These are phyloP conservation scores for Epichloe festucae DNA, from an alignment of 2,329 filamentous ascomycete genomes.

Conservation along the genomic window DNA sequence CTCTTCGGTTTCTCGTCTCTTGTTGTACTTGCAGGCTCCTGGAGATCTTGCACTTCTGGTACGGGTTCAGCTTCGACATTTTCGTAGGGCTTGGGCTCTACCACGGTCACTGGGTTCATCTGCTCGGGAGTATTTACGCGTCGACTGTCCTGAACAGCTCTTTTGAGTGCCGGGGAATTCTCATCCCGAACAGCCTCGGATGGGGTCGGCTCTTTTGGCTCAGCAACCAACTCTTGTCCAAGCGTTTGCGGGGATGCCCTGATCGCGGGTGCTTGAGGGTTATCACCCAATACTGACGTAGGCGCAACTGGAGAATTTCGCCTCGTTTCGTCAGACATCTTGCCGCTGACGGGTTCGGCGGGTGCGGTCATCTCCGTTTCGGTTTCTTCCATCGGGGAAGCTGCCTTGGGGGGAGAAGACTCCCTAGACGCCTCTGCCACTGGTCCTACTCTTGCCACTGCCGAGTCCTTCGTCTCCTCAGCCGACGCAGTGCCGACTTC, in stretches of 20 bases:
- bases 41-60: slow-evolving; percentile 16
- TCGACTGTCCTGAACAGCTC: background rate
- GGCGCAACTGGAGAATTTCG: background rate
- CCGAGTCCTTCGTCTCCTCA: slow-evolving; percentile 11
- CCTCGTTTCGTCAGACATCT: background rate
- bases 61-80: background rate
- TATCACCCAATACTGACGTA: background rate
- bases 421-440: background rate
- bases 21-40: slow-evolving; percentile 12
- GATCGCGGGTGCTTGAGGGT: background rate
- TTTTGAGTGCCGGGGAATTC: background rate
- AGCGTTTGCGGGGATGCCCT: background rate
- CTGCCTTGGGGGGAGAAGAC: slow-evolving; percentile 8
- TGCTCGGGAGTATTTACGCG: background rate
- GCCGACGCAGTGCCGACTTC: slow-evolving; percentile 13
- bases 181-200: background rate
- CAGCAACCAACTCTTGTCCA: background rate
- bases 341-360: background rate
- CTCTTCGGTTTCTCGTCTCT: background rate
- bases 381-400: slow-evolving; percentile 8
- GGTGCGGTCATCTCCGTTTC: background rate
- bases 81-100: too few species aligned
- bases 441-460: slow-evolving; percentile 3
- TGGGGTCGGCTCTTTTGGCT: background rate
- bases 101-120: background rate